A percentile compares a stretch with the other conserved stretches of the same genome.
phyloP scores from a whole-genome alignment of 805 yeast species.

The Sugiyamaella valdiviana region DNA sequence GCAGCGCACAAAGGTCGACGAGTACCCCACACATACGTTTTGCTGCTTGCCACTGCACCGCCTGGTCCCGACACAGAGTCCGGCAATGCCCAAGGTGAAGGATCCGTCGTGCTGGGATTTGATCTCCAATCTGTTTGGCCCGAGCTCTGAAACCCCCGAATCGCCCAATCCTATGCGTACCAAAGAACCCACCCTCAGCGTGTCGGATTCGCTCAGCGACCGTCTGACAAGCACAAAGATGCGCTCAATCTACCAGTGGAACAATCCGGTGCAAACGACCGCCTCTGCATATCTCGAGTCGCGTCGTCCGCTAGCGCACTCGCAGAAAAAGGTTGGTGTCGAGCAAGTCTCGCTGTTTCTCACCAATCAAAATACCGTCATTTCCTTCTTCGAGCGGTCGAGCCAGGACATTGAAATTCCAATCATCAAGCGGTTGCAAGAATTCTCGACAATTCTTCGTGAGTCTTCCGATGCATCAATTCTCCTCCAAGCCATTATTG shows the following conservation, averaged over 20 bases:
- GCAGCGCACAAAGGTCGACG: constrained; percentile 52
- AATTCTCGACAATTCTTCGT: constrained; percentile 43
- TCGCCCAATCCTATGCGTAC: background rate
- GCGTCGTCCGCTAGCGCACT: constrained; percentile 40
- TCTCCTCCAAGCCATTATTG: constrained; percentile 49
- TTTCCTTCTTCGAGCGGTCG: constrained; percentile 53
- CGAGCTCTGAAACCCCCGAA: background rate
- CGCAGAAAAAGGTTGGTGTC: constrained; percentile 43
- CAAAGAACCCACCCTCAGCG: background rate
- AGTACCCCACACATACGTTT: constrained; percentile 47
- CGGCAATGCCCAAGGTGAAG: constrained; percentile 4
- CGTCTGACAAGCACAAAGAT: constrained; percentile 11
- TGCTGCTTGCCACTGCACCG: constrained; percentile 50
- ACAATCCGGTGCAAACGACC: constrained; percentile 22
- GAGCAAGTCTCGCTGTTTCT: constrained; percentile 53
- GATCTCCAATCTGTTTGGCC: background rate
- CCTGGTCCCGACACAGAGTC: constrained; percentile 22
- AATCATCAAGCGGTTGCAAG: constrained; percentile 41
- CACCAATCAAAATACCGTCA: constrained; percentile 40
- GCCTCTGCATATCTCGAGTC: constrained; percentile 33
- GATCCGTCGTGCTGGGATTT: background rate
- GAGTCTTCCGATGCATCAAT: constrained; percentile 48
- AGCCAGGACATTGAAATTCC: constrained; percentile 50
- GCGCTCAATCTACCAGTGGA: constrained; percentile 32
- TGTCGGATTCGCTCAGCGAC: constrained; percentile 11